These are phyloP conservation scores for Ophiosphaerella korrae DNA, from an alignment of 2,329 filamentous ascomycete genomes.

Conservation along the genomic window DNA sequence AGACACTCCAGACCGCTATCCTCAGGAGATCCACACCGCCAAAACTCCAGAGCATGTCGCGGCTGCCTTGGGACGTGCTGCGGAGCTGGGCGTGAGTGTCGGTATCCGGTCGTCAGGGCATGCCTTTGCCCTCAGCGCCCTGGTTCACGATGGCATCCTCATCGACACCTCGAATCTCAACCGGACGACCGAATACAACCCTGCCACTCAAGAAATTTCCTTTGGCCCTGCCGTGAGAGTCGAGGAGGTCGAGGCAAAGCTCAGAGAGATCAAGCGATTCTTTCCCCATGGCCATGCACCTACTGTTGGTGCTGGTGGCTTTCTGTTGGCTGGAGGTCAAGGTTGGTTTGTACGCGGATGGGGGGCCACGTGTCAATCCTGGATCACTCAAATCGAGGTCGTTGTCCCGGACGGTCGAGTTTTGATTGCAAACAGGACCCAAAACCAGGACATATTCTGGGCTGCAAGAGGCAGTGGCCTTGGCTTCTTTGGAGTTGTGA, in stretches of 20 bases:
- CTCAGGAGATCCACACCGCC: neutral
- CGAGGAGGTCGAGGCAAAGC: constrained; percentile 6
- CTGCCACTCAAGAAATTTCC: constrained; percentile 10
- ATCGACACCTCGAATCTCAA: constrained; percentile 23
- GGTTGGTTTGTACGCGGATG: constrained; percentile 36
- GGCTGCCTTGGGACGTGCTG: neutral
- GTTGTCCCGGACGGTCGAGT: constrained; percentile 40
- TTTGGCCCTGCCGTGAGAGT: constrained; percentile 23
- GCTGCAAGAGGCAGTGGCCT: constrained; percentile 43
- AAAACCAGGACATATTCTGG: constrained; percentile 46
- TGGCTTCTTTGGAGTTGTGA: constrained; percentile 28
- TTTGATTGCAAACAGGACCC: constrained; percentile 25
- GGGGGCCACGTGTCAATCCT: constrained; percentile 26
- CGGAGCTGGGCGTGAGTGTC: neutral
- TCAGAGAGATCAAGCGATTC: constrained; percentile 16
- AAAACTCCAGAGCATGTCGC: neutral
- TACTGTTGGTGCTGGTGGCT: constrained; percentile 31
- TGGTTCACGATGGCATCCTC: constrained; percentile 20
- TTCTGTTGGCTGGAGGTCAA: constrained; percentile 35
- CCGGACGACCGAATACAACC: constrained; percentile 15
- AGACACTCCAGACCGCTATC: neutral
- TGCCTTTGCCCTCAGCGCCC: constrained; percentile 10
- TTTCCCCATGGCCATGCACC: constrained; percentile 32
- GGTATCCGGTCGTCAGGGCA: neutral
- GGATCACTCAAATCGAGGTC: constrained; percentile 33